A percentile compares a stretch with the other conserved stretches of the same genome.
These are phyloP conservation scores for Dendrobium huoshanense DNA, from an alignment of 106 monocot species.

Conservation along the genomic window DNA sequence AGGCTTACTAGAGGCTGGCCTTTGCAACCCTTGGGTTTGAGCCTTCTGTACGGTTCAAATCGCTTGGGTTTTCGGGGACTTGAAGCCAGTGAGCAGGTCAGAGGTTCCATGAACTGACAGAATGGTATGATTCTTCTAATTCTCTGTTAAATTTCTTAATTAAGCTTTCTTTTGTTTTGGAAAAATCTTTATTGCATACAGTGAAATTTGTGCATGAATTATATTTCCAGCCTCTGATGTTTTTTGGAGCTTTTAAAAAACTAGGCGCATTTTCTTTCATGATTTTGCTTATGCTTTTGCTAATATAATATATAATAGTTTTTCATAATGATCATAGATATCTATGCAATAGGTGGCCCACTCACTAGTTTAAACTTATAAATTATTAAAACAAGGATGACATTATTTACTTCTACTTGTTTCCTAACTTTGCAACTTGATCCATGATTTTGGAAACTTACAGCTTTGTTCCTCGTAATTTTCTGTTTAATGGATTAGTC, in stretches of 20 bases:
- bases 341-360: background rate
- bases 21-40: constrained; percentile 6
- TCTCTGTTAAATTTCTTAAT: background rate
- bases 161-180: background rate
- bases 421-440: too few species aligned
- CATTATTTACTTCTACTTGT: too few species aligned
- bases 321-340: background rate
- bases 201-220: too few species aligned
- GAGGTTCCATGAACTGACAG: background rate
- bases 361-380: background rate
- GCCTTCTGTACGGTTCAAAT: constrained; percentile 10
- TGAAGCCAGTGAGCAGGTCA: constrained; percentile 6
- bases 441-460: too few species aligned
- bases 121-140: constrained; percentile 17
- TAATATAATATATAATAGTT: background rate
- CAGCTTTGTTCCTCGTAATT: too few species aligned
- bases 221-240: too few species aligned
- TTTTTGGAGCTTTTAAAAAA: too few species aligned
- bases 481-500: too few species aligned
- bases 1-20: constrained; percentile 5
- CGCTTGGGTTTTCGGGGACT: constrained; percentile 6
- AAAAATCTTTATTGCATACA: background rate
- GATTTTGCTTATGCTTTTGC: background rate
- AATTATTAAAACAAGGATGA: background rate
- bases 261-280: background rate